Conservation (phyloP, 768 basidiomycete species). For the Suillus hirtellus region DNA sequence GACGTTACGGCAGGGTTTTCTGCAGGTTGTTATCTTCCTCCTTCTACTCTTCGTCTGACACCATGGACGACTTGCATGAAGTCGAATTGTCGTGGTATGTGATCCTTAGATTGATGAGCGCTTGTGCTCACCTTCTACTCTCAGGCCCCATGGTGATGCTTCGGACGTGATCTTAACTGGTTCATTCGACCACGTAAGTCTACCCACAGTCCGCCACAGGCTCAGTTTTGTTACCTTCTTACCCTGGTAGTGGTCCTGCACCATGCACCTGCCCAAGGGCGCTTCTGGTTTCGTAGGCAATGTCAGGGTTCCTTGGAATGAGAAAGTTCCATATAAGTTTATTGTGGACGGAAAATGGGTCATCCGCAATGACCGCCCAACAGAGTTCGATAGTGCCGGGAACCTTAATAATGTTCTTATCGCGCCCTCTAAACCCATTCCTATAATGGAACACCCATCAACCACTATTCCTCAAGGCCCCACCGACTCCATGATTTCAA, state of each 20-base stretch:
- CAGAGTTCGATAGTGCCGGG: slow-evolving; percentile 60
- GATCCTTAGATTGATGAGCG: slow-evolving; percentile 19
- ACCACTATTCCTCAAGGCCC: neutral
- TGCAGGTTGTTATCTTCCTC: slow-evolving; percentile 8
- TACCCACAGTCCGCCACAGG: slow-evolving; percentile 17
- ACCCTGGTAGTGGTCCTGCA: slow-evolving; percentile 57
- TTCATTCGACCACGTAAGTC: slow-evolving; percentile 71
- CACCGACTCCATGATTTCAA: slow-evolving; percentile 16
- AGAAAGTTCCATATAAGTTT: slow-evolving; percentile 74
- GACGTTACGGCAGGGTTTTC: neutral
- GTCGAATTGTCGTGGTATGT: slow-evolving; percentile 53
- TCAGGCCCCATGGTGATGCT: slow-evolving; percentile 61
- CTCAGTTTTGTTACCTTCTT: neutral
- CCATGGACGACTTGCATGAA: slow-evolving; percentile 49
- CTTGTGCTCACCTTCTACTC: slow-evolving; percentile 13
- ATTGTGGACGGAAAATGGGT: slow-evolving; percentile 75
- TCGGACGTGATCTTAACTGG: slow-evolving; percentile 69
- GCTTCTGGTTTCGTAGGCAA: slow-evolving; percentile 56
- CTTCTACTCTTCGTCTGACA: slow-evolving; percentile 14
- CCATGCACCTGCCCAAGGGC: slow-evolving; percentile 53
- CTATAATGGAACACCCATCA: neutral
- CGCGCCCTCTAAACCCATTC: slow-evolving; percentile 48
- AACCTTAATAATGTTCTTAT: slow-evolving; percentile 71
- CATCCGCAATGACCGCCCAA: slow-evolving; percentile 52
- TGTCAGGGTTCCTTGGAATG: slow-evolving; percentile 58